These are phyloP conservation scores for Backusella sp. DNA, from an alignment of 192 early-diverging fungal genomes.

Conservation along the genomic window DNA sequence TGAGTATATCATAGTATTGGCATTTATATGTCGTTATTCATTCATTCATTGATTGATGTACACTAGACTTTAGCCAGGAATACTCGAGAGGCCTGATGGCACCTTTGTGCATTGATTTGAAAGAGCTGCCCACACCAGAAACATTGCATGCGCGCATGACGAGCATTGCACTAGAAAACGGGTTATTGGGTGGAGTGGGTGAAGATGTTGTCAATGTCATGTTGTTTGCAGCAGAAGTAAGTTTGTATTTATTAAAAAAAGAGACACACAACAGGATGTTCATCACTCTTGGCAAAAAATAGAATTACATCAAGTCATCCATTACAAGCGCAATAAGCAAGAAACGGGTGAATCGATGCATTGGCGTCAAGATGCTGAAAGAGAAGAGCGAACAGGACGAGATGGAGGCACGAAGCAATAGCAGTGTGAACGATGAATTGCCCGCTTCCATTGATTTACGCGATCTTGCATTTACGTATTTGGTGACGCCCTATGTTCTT, in stretches of 20 bases:
- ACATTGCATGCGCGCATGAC: constrained; percentile 66
- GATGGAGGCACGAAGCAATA: constrained; percentile 20
- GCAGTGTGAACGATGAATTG: constrained; percentile 4
- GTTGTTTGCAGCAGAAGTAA: constrained; percentile 65
- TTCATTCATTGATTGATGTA: too few species aligned
- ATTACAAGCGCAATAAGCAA: constrained; percentile 69
- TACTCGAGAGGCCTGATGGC: constrained; percentile 68
- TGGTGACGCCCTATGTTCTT: constrained; percentile 59
- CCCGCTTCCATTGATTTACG: constrained; percentile 44
- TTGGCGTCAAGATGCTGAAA: constrained; percentile 37
- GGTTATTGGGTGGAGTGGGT: constrained; percentile 61
- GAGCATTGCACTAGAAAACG: constrained; percentile 65
- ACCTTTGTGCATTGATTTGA: constrained; percentile 65
- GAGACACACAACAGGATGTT: too few species aligned
- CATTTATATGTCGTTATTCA: neutral
- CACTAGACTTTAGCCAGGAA: constrained; percentile 40
- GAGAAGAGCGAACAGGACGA: neutral
- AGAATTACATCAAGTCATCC: constrained; percentile 66
- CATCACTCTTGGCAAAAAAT: neutral
- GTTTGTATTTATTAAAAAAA: neutral
- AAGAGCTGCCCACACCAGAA: constrained; percentile 63
- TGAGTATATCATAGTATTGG: constrained; percentile 18
- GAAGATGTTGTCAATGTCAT: constrained; percentile 62
- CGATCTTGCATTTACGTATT: constrained; percentile 65
- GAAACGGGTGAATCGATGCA: constrained; percentile 57